Evolutionary conservation across 805 yeast genomes (phyloP).

Genomic region (Yamadazyma insecticola): DNA sequence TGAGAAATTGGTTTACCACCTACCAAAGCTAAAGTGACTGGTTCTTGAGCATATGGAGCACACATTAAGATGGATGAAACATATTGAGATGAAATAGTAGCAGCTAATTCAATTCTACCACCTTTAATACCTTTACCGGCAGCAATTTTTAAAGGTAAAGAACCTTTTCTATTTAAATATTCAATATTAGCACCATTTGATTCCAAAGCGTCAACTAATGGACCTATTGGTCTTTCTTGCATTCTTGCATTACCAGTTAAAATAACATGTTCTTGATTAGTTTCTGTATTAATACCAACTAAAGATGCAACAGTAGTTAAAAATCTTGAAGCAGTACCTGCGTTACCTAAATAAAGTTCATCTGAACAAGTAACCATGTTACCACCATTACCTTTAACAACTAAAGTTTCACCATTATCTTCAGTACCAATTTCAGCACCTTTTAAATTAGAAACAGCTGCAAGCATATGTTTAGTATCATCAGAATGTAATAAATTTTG

Average conservation of each 20-base stretch:
- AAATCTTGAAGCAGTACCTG: constrained; percentile 97
- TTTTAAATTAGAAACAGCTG: constrained; percentile 71
- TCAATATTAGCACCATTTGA: constrained; percentile 73
- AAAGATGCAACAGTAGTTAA: constrained; percentile 89
- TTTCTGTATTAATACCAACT: constrained; percentile 42
- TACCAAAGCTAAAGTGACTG: constrained; percentile 81
- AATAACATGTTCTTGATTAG: constrained; percentile 41
- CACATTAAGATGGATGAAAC: constrained; percentile 95
- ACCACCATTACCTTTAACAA: constrained; percentile 85
- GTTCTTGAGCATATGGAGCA: constrained; percentile 90
- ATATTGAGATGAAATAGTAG: constrained; percentile 95
- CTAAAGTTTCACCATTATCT: constrained; percentile 85
- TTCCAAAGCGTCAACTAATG: constrained; percentile 85
- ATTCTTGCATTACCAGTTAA: constrained; percentile 94
- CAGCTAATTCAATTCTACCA: constrained; percentile 89
- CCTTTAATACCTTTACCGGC: constrained; percentile 76
- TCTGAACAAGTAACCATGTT: constrained; percentile 56
- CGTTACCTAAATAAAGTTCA: constrained; percentile 87
- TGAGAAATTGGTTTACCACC: constrained; percentile 98
- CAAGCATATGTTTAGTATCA: constrained; percentile 92
- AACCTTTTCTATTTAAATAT: constrained; percentile 72
- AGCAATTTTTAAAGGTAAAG: constrained; percentile 71
- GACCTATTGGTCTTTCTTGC: constrained; percentile 97
- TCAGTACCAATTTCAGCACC: constrained; percentile 83
- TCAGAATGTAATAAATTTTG: constrained; percentile 90